A percentile compares a stretch with the other conserved stretches of the same genome.
Conservation (phyloP, 108 stramenopile species). For the Licmophora abbreviata region DNA sequence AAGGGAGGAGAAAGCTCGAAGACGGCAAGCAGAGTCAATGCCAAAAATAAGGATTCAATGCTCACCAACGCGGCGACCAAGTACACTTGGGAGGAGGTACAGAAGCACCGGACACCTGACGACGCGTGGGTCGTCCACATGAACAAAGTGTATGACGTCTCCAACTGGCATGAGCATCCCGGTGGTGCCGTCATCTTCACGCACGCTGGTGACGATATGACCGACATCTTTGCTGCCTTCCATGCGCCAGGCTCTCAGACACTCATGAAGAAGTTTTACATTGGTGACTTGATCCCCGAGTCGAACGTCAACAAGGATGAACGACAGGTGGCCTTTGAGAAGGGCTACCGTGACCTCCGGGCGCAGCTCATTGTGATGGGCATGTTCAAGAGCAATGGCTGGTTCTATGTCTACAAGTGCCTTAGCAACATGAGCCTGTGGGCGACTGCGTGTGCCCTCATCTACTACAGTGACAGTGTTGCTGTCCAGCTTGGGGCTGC, state of each 20-base stretch:
- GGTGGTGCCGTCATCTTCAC: constrained; percentile 97
- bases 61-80: constrained; percentile 22
- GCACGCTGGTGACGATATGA: constrained; percentile 97
- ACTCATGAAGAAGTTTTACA: constrained; percentile 88
- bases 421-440: constrained; percentile 79
- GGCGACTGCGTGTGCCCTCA: constrained; percentile 69
- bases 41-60: constrained; percentile 23
- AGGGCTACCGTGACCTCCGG: constrained; percentile 91
- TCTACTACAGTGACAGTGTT: constrained; percentile 56
- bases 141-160: constrained; percentile 97
- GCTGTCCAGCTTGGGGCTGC: constrained; percentile 82
- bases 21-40: no score
- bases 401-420: constrained; percentile 93
- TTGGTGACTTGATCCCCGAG: constrained; percentile 86
- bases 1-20: no score
- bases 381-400: constrained; percentile 85
- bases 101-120: constrained; percentile 85
- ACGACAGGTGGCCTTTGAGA: constrained; percentile 86
- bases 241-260: constrained; percentile 88
- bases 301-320: constrained; percentile 69
- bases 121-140: constrained; percentile 94
- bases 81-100: constrained; percentile 85
- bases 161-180: constrained; percentile 95
- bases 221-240: constrained; percentile 98
- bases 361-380: constrained; percentile 89